A percentile compares a stretch with the other conserved stretches of the same genome.
Evolutionary conservation across 352 stramenopile species (phyloP).

Genomic region (Pythium pectinolyticum): DNA sequence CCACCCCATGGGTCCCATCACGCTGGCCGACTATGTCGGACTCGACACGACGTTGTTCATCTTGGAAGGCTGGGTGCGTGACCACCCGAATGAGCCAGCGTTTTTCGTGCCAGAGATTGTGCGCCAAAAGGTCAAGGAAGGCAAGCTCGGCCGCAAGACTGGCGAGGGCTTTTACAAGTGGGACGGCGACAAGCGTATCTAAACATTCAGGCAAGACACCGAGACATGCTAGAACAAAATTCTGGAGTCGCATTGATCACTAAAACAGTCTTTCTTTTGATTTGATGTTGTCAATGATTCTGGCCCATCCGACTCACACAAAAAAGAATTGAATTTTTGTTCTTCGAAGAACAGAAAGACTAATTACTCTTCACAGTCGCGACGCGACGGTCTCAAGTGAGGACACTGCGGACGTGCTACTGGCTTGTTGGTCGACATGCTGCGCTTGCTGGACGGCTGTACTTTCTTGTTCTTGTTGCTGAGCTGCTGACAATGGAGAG

Average conservation of each 20-base stretch:
- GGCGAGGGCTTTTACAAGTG: constrained; percentile 97
- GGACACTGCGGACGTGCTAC: too few relatives aligned
- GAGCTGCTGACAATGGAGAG: background rate
- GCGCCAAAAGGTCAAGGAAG: constrained; percentile 89
- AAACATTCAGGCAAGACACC: constrained; percentile 21
- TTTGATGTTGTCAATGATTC: too few relatives aligned
- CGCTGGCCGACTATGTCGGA: constrained; percentile 95
- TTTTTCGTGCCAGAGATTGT: constrained; percentile 95
- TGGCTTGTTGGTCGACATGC: too few relatives aligned
- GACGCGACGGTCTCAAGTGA: too few relatives aligned
- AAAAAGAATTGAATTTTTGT: too few relatives aligned
- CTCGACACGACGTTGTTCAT: constrained; percentile 97
- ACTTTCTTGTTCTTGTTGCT: too few relatives aligned
- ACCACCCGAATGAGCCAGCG: constrained; percentile 93
- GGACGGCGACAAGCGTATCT: constrained; percentile 81
- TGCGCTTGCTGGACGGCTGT: too few relatives aligned
- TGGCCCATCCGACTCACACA: too few relatives aligned
- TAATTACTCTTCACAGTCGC: too few relatives aligned
- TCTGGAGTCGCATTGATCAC: too few relatives aligned
- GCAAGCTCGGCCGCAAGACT: constrained; percentile 95
- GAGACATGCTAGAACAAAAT: background rate
- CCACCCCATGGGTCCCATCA: constrained; percentile 97
- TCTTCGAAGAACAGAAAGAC: too few relatives aligned
- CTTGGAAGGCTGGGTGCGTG: constrained; percentile 94
- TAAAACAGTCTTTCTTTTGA: too few relatives aligned